Base-by-base conservation (phyloP, 192 early-diverging fungal species). In the Allomyces javanicus region DNA sequence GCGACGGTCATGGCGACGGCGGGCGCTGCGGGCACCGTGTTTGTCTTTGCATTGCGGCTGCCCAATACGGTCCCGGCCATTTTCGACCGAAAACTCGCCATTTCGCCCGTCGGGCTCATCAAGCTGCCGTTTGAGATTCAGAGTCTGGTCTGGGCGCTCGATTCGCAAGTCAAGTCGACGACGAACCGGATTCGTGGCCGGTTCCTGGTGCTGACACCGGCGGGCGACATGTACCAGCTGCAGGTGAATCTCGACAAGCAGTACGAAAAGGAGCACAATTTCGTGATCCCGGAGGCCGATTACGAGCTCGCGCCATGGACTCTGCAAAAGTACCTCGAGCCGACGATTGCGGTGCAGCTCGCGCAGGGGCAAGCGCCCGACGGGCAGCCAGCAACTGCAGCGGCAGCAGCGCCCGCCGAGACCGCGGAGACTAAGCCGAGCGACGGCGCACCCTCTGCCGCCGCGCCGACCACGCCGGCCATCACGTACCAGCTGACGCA, bases 1-100 rank as follows among this genome's bases (percentile, higher is more conserved):
- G 81, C 80, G 10, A 70, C 69, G 7, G 74, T 71, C 61, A 66
- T 85, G 64, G 80, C 78, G 1, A 82, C 78, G 1, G 70, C 69
- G 19, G 73, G 77, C 17, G 67, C 65, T 10, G 82, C 84, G 69
- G 43, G 64, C 7, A 79, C 82, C 9, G 65, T 81, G 6, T 85
- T 85, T 68, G 71, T 85, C 33, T 85, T 84, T 68, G 33, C 33
- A 9, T 40, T 40, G 33, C 33, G 33, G 33, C 21, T 58, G 50
- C 17, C 21, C 12, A 14, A n/a, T 21, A n/a, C 21, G 17, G 21
- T n/a, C 50, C 17, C 17, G 17, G 50, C 21, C 6, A 58, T n/a
- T n/a, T 58, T 58, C 50, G 50, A 58, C 50, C 50, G 50, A 1
- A 58, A 58, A 14, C 3, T n/a, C 17, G 17, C 2, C 17, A 14